A percentile compares a stretch with the other conserved stretches of the same genome.
These are phyloP conservation scores for Hemisphaericaspora lyxosophila DNA, from an alignment of 1,139 yeast species.

Conservation along the genomic window DNA sequence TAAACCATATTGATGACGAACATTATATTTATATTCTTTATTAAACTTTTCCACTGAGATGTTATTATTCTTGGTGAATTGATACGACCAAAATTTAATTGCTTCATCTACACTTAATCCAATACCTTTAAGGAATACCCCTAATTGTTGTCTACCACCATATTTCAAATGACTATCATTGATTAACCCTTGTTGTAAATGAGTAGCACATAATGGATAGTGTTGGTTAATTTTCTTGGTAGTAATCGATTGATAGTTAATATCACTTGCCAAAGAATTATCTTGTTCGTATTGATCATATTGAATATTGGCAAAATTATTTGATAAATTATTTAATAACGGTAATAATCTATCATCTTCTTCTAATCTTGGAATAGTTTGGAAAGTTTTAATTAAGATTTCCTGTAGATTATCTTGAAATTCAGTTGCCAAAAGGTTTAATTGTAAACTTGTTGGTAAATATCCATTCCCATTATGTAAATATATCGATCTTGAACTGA, in stretches of 20 bases:
- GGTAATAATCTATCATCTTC: conserved; percentile 92
- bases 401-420: conserved; percentile 54
- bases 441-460: conserved; percentile 80
- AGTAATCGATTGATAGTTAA: conserved; percentile 65
- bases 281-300: conserved; percentile 39
- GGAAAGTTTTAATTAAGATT: conserved; percentile 67
- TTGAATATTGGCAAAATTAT: conserved; percentile 66
- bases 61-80: conserved; percentile 55
- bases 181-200: conserved; percentile 61
- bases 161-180: conserved; percentile 73
- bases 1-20: conserved; percentile 85
- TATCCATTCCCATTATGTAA: conserved; percentile 73
- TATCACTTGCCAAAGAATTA: conserved; percentile 43
- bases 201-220: conserved; percentile 82
- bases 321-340: conserved; percentile 71
- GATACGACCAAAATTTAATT: conserved; percentile 75
- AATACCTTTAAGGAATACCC: conserved; percentile 82
- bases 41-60: conserved; percentile 73
- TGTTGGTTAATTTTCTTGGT: conserved; percentile 56
- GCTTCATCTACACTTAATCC: conserved; percentile 90
- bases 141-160: conserved; percentile 81
- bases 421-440: conserved; percentile 65
- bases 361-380: conserved; percentile 78
- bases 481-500: conserved; percentile 68
- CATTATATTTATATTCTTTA: conserved; percentile 84